Evolutionary conservation across 139 green algal genomes (phyloP).

Genomic region (Asterochloris erici): DNA sequence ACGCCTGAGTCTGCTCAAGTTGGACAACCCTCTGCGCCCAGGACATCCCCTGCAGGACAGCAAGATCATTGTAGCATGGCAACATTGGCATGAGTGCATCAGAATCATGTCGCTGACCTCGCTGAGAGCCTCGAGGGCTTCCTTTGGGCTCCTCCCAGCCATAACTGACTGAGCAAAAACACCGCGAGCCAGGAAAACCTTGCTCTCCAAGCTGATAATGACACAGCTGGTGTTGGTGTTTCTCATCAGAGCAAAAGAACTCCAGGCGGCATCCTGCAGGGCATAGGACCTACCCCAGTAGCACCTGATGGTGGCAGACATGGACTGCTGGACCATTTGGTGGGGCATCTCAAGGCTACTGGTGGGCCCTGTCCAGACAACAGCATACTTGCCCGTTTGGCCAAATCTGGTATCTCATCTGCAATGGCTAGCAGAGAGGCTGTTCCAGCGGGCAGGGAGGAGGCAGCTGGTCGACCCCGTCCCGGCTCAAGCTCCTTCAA

Average conservation of each 20-base stretch:
- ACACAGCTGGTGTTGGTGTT: slow-evolving; percentile 81
- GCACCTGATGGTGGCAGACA: not conserved
- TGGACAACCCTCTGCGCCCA: no score
- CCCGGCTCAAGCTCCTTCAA: slow-evolving; percentile 62
- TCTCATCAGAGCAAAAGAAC: slow-evolving; percentile 72
- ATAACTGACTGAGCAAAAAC: slow-evolving; percentile 5
- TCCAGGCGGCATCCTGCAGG: slow-evolving; percentile 78
- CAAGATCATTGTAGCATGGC: no score
- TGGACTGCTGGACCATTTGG: not conserved
- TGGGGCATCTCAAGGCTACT: not conserved
- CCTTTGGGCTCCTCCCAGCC: slow-evolving; percentile 8
- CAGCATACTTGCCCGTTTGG: not conserved
- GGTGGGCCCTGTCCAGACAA: not conserved
- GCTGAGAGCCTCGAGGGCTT: not conserved
- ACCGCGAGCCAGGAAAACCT: slow-evolving; percentile 42
- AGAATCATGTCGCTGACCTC: not conserved
- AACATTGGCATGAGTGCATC: no score
- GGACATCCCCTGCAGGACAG: no score
- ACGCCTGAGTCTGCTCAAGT: no score
- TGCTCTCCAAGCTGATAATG: slow-evolving; percentile 26
- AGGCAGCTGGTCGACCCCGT: slow-evolving; percentile 42
- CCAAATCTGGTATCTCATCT: not conserved
- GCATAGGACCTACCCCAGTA: not conserved
- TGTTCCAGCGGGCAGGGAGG: not conserved
- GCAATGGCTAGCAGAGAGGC: not conserved